Evolutionary conservation across 805 yeast species (phyloP).

Genomic region (Pichia rugopelliculosa): DNA sequence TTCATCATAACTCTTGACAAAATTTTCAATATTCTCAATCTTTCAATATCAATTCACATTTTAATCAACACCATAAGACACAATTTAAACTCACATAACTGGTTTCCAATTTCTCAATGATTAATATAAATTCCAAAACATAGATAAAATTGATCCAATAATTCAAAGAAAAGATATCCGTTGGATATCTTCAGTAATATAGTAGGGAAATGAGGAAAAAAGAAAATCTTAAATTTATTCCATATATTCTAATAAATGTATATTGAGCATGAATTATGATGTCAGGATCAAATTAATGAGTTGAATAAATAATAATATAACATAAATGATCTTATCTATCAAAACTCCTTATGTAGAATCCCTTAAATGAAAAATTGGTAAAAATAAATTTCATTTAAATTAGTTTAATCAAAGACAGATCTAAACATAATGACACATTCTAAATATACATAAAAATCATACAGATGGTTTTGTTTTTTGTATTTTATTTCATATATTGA

Average conservation of each 20-base stretch:
- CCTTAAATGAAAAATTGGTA: not conserved
- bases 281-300: conserved; percentile 2
- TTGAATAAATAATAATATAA: not conserved
- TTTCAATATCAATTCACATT: not conserved
- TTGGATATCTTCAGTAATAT: conserved; percentile 3
- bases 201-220: no score
- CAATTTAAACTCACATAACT: not conserved
- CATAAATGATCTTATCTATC: not conserved
- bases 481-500: not conserved
- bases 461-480: not conserved
- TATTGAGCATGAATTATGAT: conserved; percentile 10
- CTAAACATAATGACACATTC: conserved; percentile 2
- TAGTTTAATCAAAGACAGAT: not conserved
- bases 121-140: no score
- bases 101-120: not conserved
- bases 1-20: no score
- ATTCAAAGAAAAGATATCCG: conserved; percentile 4
- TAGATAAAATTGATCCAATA: not conserved
- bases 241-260: not conserved
- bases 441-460: conserved; percentile 1
- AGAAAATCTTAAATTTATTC: not conserved
- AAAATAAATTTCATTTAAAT: not conserved
- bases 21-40: no score
- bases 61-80: not conserved
- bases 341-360: conserved; percentile 6